Base-by-base conservation (phyloP, 2,329 filamentous ascomycete genomes). In the Neonectria coccinea region DNA sequence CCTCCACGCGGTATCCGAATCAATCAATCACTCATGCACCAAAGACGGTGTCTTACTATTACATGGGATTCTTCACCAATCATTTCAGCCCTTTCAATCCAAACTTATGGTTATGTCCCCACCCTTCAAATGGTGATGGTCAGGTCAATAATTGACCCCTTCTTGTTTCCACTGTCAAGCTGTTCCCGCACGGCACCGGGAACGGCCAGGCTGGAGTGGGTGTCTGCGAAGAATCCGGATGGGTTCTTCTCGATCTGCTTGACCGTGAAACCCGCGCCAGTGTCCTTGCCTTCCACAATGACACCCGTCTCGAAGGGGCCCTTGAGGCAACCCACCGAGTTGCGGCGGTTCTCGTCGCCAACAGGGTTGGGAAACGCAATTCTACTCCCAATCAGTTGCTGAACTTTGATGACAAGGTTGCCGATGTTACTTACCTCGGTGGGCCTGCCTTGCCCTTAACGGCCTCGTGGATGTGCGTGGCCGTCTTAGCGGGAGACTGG, bases 391-490 rank as follows among this genome's bases (percentile, higher is more conserved):
- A 25, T 50, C 25, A 50, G 16, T 77, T 79, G 53, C 31, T 50
- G 10, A 25, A 48, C 2, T 39, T 16, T 10, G 29, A 12, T 18
- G 16, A 33, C 64, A 27, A 68, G 61, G 22, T 47, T 53, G 33
- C n/a, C 42, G 20, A 27, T 33, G 9, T 39, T 45, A 53, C 74
- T 60, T 75, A 78, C 70, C 85, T 79, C 58, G 85, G 85, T 41
- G 85, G 84, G 7, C 86, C 85, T 20, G 80, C 70, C 54, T 74
- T 76, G 65, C 84, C 84, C 60, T 75, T 77, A 22, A 69, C 73
- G 7, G 76, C 84, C 74, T 87, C 77, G 75, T 88, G 85, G 67
- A 88, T 84, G 74, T 88, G 85, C 1, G 85, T 88, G 18, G 85
- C 83, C 7, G 84, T 86, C 29, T 74, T 69, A 47, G 86, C 85